A percentile compares a stretch with the other conserved stretches of the same genome.
phyloP scores from a whole-genome alignment of 345 rosid species.

The Psidium guajava region DNA sequence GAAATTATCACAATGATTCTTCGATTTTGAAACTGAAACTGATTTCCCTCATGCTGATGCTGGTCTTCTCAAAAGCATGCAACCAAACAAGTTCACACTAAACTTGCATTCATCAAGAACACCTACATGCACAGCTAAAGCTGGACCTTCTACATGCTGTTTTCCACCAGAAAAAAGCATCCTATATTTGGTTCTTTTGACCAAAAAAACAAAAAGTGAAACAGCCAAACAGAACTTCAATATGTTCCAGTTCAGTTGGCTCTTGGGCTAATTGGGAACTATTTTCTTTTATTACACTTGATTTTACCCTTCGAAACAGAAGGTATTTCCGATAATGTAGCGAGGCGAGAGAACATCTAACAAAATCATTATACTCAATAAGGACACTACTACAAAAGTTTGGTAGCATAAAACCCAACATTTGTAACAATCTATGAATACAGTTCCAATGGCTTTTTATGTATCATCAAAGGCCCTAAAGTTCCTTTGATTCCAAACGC shows the following conservation, averaged over 20 bases:
- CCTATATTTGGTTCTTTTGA: background rate
- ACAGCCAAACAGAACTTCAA: background rate
- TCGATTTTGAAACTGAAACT: background rate
- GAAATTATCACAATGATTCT: background rate
- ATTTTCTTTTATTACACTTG: background rate
- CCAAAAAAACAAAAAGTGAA: background rate
- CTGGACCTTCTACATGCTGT: background rate
- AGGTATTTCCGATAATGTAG: background rate
- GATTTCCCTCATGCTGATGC: background rate
- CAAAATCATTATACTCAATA: background rate
- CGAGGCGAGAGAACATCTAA: background rate
- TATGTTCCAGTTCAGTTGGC: background rate
- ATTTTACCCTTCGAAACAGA: background rate
- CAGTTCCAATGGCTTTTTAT: background rate
- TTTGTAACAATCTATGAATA: background rate
- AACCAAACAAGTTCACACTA: background rate
- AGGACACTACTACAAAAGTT: background rate
- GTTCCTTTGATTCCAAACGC: background rate
- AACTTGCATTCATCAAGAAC: background rate
- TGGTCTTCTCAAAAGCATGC: background rate
- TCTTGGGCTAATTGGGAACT: background rate
- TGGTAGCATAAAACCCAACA: background rate
- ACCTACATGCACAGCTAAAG: background rate
- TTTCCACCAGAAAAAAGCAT: background rate
- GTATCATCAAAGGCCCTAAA: background rate